Evolutionary conservation across 2,329 filamentous ascomycete genomes (phyloP).

Genomic region (Stachybotrys chartarum): DNA sequence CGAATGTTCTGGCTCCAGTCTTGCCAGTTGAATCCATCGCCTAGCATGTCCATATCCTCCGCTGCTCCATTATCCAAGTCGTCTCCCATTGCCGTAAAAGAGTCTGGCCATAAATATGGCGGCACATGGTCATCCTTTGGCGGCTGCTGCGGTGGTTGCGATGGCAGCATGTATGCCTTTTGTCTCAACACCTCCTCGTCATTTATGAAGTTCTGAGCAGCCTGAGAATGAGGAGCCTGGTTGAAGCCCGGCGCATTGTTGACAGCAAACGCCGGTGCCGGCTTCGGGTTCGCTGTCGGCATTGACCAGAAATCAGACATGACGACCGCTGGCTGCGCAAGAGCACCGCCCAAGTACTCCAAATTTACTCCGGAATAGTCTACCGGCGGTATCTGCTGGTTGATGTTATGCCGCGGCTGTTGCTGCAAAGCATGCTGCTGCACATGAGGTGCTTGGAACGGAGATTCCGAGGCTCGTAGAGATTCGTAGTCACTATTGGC

Average conservation of each 20-base stretch:
- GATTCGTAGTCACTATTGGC: constrained; percentile 1
- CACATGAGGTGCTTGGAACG: constrained; percentile 6
- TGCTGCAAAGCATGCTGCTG: neutral
- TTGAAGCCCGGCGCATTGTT: neutral
- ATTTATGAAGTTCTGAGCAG: constrained; percentile 4
- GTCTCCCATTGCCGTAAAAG: constrained; percentile 19
- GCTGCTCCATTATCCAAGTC: constrained; percentile 16
- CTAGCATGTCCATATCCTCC: constrained; percentile 31
- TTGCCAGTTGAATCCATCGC: constrained; percentile 41
- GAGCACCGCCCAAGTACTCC: constrained; percentile 26
- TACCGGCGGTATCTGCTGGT: neutral
- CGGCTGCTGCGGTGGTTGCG: constrained; percentile 9
- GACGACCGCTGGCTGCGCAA: constrained; percentile 27
- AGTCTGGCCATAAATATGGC: constrained; percentile 34
- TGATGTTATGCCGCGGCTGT: neutral
- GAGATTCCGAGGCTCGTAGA: neutral
- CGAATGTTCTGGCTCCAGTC: constrained; percentile 37
- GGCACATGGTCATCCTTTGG: constrained; percentile 26
- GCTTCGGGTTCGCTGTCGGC: neutral
- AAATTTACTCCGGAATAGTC: neutral
- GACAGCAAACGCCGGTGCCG: neutral
- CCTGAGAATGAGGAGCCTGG: neutral
- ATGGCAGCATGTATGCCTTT: constrained; percentile 9
- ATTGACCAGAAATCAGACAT: constrained; percentile 25
- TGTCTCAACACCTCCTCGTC: constrained; percentile 9